phyloP scores from a whole-genome alignment of 2,329 filamentous ascomycete genomes.

The Metarhizium humberi region DNA sequence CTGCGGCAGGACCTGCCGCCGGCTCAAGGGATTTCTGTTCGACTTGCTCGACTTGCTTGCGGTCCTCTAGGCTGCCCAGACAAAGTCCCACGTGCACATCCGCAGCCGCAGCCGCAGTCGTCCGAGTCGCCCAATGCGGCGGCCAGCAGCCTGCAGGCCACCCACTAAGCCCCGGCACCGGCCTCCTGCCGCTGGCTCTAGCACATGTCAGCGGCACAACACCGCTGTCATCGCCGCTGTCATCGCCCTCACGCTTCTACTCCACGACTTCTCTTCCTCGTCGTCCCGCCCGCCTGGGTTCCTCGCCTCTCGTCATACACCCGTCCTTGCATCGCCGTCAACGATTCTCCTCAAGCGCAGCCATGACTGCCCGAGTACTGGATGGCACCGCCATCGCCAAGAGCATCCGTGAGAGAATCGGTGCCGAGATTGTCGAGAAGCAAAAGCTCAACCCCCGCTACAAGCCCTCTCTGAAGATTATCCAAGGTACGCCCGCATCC shows the following conservation, averaged over 20 bases:
- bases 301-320: background rate
- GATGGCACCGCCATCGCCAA: slow-evolving; percentile 95
- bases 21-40: background rate
- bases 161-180: slow-evolving; percentile 4
- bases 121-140: background rate
- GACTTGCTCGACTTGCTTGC: background rate
- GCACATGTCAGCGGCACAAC: background rate
- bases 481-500: slow-evolving; percentile 60
- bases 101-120: background rate
- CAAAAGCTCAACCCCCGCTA: slow-evolving; percentile 80
- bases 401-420: slow-evolving; percentile 74
- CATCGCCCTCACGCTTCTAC: background rate
- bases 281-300: slow-evolving; percentile 1
- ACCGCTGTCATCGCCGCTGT: background rate
- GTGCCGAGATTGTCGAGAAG: slow-evolving; percentile 68
- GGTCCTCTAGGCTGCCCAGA: background rate
- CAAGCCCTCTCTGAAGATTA: slow-evolving; percentile 83
- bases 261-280: background rate
- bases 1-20: background rate
- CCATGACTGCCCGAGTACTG: slow-evolving; percentile 83
- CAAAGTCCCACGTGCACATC: background rate
- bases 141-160: no score
- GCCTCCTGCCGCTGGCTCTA: background rate
- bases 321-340: slow-evolving; percentile 10
- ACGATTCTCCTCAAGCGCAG: slow-evolving; percentile 38